Evolutionary conservation across 2,329 filamentous ascomycete species (phyloP).

Genomic region (Fusarium drepaniforme): DNA sequence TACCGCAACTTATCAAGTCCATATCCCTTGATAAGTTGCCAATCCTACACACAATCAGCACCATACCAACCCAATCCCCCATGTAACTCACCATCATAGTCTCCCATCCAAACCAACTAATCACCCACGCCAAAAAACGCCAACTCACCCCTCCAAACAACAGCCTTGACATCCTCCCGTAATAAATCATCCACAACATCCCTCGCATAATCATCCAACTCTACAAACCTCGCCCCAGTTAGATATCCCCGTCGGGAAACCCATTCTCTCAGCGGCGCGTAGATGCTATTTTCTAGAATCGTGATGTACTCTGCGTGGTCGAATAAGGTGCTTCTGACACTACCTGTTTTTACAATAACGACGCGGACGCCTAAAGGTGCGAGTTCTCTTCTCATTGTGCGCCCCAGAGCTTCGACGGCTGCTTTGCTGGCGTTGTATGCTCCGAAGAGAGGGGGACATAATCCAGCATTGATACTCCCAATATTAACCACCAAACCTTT

Average conservation of each 20-base stretch:
- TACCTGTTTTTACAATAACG: slow-evolving; percentile 11
- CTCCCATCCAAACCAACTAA: slow-evolving; percentile 24
- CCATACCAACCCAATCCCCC: not conserved
- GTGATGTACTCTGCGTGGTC: slow-evolving; percentile 8
- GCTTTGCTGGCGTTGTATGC: slow-evolving; percentile 20
- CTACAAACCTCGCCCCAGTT: not conserved
- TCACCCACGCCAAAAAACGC: slow-evolving; percentile 17
- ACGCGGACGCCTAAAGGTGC: slow-evolving; percentile 5
- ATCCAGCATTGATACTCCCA: slow-evolving; percentile 4
- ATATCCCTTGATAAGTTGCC: slow-evolving; percentile 10
- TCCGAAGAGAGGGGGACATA: slow-evolving; percentile 3
- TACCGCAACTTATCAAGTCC: slow-evolving; percentile 9
- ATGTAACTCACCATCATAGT: slow-evolving; percentile 14
- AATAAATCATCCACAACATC: slow-evolving; percentile 12
- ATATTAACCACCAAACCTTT: slow-evolving; percentile 19
- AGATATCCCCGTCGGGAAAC: slow-evolving; percentile 8
- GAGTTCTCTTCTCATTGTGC: slow-evolving; percentile 13
- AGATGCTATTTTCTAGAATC: slow-evolving; percentile 15
- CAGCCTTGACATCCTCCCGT: not conserved
- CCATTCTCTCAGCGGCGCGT: slow-evolving; percentile 8
- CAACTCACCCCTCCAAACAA: slow-evolving; percentile 24
- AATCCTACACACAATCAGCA: slow-evolving; percentile 3
- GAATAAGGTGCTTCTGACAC: slow-evolving; percentile 5
- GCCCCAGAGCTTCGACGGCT: slow-evolving; percentile 6
- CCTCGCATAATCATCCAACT: slow-evolving; percentile 7